Base-by-base conservation (phyloP, 176 grass and related monocot genomes). In the Juncus inflexus region DNA sequence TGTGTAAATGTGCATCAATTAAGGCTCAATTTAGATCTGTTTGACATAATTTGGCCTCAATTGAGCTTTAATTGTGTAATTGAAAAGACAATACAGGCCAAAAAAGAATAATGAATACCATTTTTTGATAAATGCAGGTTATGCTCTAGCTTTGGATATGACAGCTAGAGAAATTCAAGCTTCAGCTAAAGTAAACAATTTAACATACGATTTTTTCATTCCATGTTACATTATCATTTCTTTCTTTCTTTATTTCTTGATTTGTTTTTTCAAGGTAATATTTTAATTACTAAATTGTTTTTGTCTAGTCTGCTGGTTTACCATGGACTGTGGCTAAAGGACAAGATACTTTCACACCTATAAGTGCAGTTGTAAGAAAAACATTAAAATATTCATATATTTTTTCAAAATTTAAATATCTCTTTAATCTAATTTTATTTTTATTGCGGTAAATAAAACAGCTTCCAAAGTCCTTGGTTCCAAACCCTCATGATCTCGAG, bases 111-210 rank as follows among this genome's bases (percentile, higher is more conserved):
- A 42, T 67, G 50, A 53, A 4, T 40, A 8, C 4, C 76, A 62
- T 3, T 67, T 10, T 15, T 76, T 64, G 47, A 35, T 40, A 65
- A 65, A 78, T 49, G 38, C 61, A 91, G 94, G 94, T 65, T 97
- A 97, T 73, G 94, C 94, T 28, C 80, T 97, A 72, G 94, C 87
- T 69, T 84, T 91, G 85, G 94, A 97, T 75, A 97, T 97, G 92
- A 97, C 92, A 61, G 92, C 92, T 72, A 86, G 88, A 73, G 94
- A 97, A 60, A 90, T 91, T 76, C 94, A 97, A 53, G 79, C 80
- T 53, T 47, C 12, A 13, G 87, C 85, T 77, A 97, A 89, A 84
- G 92, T 91, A 53, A 37, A 38, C 61, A 52, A 55, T 50, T 15
- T 37, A 39, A 12, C 11, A 7, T 55, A 58, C 64, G 73, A 58